Evolutionary conservation across 1,139 yeast species (phyloP).

Genomic region (Diutina siamensis): DNA sequence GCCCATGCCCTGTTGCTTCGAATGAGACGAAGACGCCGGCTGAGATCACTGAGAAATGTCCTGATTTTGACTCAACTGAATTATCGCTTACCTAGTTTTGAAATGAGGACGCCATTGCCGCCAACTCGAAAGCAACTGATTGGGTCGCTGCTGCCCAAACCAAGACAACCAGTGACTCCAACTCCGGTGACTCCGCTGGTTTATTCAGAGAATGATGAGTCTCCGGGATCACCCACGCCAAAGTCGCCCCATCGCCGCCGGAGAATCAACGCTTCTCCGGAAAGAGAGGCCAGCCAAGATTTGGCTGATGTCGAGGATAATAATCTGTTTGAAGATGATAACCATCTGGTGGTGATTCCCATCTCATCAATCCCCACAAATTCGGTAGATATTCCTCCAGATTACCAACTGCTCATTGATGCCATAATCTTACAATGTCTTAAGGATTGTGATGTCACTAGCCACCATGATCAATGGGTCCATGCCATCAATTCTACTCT

Average conservation of each 20-base stretch:
- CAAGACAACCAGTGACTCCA: neutral
- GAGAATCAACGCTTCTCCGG: neutral
- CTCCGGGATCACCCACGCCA: neutral
- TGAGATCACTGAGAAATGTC: conserved; percentile 30
- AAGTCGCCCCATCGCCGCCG: neutral
- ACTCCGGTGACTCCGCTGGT: neutral
- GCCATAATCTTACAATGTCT: conserved; percentile 53
- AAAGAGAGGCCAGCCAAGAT: neutral
- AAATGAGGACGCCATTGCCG: conserved; percentile 8
- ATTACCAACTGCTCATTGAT: conserved; percentile 14
- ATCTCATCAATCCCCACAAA: neutral
- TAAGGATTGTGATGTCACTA: conserved; percentile 35
- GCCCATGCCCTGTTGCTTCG: conserved; percentile 59
- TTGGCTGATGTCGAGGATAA: conserved; percentile 4
- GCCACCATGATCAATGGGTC: conserved; percentile 30
- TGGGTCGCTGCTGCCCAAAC: neutral
- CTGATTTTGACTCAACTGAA: conserved; percentile 19
- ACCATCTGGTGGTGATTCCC: neutral
- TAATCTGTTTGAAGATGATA: conserved; percentile 1
- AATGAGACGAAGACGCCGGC: conserved; percentile 48
- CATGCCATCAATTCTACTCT: conserved; percentile 17
- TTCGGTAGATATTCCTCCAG: neutral
- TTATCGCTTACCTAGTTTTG: conserved; percentile 16
- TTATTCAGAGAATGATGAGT: no score
- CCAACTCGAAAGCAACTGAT: conserved; percentile 10